These are phyloP conservation scores for Melaleuca quinquenervia DNA, from an alignment of 345 rosid genomes.

Conservation along the genomic window DNA sequence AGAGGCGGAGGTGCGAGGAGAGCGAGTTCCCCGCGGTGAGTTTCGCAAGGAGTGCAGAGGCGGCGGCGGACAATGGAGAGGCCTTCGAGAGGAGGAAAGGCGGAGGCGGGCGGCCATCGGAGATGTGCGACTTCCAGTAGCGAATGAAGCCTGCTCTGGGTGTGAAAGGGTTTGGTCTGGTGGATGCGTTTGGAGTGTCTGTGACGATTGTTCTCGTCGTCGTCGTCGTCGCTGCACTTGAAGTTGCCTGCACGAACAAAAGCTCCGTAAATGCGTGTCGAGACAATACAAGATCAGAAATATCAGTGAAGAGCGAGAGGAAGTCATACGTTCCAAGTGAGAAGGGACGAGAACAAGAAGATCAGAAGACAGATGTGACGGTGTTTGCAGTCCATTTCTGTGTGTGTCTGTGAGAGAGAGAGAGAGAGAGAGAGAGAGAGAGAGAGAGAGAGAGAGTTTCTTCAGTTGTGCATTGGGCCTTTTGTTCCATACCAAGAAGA, in stretches of 20 bases:
- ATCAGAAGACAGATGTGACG: not conserved
- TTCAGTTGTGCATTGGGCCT: not conserved
- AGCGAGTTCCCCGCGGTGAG: constrained; percentile 33
- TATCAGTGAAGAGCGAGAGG: not conserved
- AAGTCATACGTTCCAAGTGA: not conserved
- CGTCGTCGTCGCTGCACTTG: not conserved
- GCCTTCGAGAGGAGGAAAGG: constrained; percentile 62
- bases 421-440: not conserved
- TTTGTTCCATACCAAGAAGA: not conserved
- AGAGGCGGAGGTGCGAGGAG: constrained; percentile 29
- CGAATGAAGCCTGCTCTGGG: constrained; percentile 65
- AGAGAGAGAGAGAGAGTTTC: not conserved
- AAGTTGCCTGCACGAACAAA: constrained; percentile 6
- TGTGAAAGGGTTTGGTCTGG: constrained; percentile 43
- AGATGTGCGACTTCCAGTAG: constrained; percentile 72
- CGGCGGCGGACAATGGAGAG: constrained; percentile 49
- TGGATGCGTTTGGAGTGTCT: not conserved
- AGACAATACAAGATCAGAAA: not conserved
- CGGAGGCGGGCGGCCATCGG: constrained; percentile 21
- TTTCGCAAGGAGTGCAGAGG: constrained; percentile 28
- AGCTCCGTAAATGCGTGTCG: not conserved
- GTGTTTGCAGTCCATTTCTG: not conserved
- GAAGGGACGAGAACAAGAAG: not conserved
- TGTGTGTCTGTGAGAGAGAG: no score
- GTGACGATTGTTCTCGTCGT: not conserved